Evolutionary conservation across 192 early-diverging fungal species (phyloP), one percentile per base, ranked within the genome.

Genomic region (Oehlia diaphana): DNA sequence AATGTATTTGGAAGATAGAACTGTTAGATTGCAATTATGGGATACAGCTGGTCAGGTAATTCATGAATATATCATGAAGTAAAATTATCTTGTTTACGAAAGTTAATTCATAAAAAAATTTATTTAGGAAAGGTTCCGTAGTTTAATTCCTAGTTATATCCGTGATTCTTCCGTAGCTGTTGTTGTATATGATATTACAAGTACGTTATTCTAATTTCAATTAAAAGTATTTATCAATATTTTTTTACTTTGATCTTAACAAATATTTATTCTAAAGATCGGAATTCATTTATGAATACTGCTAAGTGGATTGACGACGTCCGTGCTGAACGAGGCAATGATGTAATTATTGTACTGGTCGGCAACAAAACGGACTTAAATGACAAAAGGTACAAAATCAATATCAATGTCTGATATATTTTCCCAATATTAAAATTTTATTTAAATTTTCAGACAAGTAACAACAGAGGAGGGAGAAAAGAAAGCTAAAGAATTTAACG

Each of bases 251-350:
- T 76, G 14, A 21, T 21, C 53, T 31, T 47, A 28, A 39, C 23
- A 50, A 33, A 76, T 42, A 0, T 42, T 42, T 7, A 42, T 42
- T 42, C 7, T 42, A 42, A 84, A 97, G 95, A 95, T 88, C 92
- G 96, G 63, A 95, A 93, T 82, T 98, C 97, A 13, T 99, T 99
- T 88, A 88, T 91, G 82, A 97, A 98, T 88, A 98, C 97, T 21
- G 88, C 93, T 63, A 99, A 98, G 83, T 99, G 98, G 98, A 95
- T 99, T 72, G 98, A 99, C 77, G 96, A 99, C 87, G 97, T 99
- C 33, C 93, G 97, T 16, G 96, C 96, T 33, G 98, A 99, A 89
- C 93, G 98, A 74, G 98, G 98, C 23, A 92, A 94, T 81, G 97
- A 99, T 81, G 98, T 99, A 7, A 94, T 99, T 62, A 98, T 99